phyloP scores from a whole-genome alignment of 2,329 filamentous ascomycete genomes.

The Westerdykella aurantiaca region DNA sequence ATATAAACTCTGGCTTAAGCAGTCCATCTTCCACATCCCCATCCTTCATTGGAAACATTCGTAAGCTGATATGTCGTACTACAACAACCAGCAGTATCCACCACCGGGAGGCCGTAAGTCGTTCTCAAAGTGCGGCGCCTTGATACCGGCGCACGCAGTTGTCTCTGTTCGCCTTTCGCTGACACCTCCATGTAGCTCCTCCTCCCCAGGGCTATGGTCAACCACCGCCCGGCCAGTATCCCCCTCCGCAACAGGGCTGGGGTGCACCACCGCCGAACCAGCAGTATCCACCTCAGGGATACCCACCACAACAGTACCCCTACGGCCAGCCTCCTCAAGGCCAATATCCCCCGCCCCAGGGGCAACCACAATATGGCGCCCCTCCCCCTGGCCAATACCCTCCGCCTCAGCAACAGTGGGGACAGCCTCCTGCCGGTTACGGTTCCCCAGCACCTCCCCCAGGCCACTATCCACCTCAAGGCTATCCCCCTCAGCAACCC shows the following conservation, averaged over 20 bases:
- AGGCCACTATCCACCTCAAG: constrained; percentile 9
- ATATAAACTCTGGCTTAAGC: no score
- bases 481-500: constrained; percentile 29
- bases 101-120: constrained; percentile 30
- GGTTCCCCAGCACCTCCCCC: constrained; percentile 4
- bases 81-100: constrained; percentile 24
- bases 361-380: constrained; percentile 4
- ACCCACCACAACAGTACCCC: constrained; percentile 20
- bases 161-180: not conserved
- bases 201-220: constrained; percentile 16
- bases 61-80: constrained; percentile 18
- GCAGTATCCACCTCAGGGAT: constrained; percentile 11
- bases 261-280: constrained; percentile 19
- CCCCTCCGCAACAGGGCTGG: constrained; percentile 23
- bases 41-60: not conserved
- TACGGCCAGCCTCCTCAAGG: constrained; percentile 14
- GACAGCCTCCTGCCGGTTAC: constrained; percentile 16
- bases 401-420: constrained; percentile 25
- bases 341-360: constrained; percentile 9
- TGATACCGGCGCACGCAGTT: not conserved
- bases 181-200: constrained; percentile 2
- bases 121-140: not conserved
- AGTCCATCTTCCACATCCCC: no score
- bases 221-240: constrained; percentile 11
- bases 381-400: constrained; percentile 4